Evolutionary conservation across 805 yeast species (phyloP).

Genomic region (Blastobotrys americana): DNA sequence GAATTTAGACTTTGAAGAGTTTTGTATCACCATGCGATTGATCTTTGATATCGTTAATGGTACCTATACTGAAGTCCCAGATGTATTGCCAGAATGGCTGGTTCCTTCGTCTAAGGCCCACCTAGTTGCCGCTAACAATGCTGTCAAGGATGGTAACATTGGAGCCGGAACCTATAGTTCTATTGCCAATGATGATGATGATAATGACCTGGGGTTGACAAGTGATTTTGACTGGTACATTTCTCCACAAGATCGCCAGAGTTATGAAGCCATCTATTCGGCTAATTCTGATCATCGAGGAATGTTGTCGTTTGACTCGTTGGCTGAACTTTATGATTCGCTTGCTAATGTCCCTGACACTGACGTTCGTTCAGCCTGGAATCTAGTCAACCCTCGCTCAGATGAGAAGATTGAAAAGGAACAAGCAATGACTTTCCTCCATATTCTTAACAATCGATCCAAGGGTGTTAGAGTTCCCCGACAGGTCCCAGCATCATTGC

Average conservation of each 20-base stretch:
- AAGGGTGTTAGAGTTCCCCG: conserved; percentile 80
- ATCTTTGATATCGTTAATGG: conserved; percentile 88
- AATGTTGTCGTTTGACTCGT: conserved; percentile 64
- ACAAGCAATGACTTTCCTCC: conserved; percentile 82
- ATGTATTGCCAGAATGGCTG: conserved; percentile 79
- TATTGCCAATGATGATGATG: conserved; percentile 32
- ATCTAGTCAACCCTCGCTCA: conserved; percentile 84
- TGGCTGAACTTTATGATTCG: conserved; percentile 60
- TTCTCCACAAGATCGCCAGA: conserved; percentile 73
- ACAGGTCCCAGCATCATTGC: conserved; percentile 85
- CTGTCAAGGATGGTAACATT: conserved; percentile 29
- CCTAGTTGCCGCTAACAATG: conserved; percentile 74
- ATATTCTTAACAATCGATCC: conserved; percentile 83
- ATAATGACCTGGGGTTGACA: conserved; percentile 57
- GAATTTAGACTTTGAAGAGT: conserved; percentile 89
- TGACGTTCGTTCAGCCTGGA: conserved; percentile 90
- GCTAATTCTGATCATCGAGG: conserved; percentile 74
- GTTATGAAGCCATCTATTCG: conserved; percentile 72
- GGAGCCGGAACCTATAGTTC: conserved; percentile 6
- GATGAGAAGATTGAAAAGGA: conserved; percentile 87
- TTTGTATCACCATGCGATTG: conserved; percentile 93
- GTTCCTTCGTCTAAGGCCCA: conserved; percentile 86
- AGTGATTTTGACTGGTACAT: conserved; percentile 93
- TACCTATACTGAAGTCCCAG: conserved; percentile 52
- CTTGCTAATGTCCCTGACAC: conserved; percentile 69